Conservation (phyloP, 768 basidiomycete species). For the Sporobolomyces phaffii region DNA sequence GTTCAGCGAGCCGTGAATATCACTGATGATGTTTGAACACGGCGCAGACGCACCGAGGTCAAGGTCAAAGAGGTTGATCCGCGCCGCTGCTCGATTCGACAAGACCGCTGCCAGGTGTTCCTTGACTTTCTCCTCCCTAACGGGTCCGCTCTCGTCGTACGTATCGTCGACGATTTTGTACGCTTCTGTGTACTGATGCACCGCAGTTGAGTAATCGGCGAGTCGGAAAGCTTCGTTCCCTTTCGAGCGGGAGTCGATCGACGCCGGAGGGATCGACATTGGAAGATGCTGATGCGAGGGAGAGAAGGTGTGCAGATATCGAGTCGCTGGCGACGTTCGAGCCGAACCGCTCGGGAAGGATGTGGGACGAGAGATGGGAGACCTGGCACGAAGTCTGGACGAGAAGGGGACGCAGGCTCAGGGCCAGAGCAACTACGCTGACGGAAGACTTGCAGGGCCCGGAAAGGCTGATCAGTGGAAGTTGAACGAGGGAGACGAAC, state of each 20-base stretch:
- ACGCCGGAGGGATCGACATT: neutral
- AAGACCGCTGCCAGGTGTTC: constrained; percentile 1
- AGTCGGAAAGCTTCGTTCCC: constrained; percentile 14
- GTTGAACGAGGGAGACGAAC: too few relatives aligned
- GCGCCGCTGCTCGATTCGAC: constrained; percentile 15
- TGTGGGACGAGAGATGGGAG: too few relatives aligned
- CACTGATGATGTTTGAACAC: neutral
- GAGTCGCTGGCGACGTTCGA: too few relatives aligned
- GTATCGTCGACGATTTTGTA: neutral
- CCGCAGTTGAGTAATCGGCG: neutral
- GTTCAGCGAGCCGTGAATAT: neutral
- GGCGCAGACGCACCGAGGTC: neutral
- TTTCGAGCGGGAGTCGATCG: neutral
- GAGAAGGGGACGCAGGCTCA: too few relatives aligned
- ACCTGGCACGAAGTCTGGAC: too few relatives aligned
- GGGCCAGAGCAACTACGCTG: too few relatives aligned
- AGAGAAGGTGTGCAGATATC: too few relatives aligned
- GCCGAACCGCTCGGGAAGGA: too few relatives aligned
- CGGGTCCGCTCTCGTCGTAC: neutral
- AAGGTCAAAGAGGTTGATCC: constrained; percentile 11
- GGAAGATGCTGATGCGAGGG: neutral
- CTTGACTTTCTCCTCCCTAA: neutral
- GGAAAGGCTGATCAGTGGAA: too few relatives aligned
- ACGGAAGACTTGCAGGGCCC: too few relatives aligned
- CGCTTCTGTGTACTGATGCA: neutral